Conservation (phyloP, 306 rosid genomes). For the Malus sylvestris region DNA sequence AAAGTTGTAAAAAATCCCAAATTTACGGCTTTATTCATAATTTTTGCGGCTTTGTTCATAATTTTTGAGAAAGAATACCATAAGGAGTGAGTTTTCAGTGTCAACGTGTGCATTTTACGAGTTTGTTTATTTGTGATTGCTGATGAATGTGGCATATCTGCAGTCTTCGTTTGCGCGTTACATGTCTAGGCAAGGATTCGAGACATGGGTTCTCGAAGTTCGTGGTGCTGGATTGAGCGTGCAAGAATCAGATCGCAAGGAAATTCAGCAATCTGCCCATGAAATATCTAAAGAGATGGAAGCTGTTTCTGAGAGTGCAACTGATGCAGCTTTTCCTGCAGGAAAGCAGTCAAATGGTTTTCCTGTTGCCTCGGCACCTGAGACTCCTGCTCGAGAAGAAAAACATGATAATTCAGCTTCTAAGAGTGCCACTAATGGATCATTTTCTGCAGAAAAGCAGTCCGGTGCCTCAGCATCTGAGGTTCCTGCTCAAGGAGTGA, state of each 20-base stretch:
- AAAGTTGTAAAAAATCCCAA: not conserved
- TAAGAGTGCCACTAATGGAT: not conserved
- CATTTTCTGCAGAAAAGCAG: conserved; percentile 19
- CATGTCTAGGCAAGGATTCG: conserved; percentile 91
- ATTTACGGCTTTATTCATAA: not conserved
- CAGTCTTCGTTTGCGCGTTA: conserved; percentile 95
- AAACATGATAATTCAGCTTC: conserved; percentile 25
- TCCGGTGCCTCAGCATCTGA: conserved; percentile 32
- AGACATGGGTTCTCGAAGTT: conserved; percentile 95
- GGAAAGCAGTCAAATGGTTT: conserved; percentile 37
- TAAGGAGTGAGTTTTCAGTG: not conserved
- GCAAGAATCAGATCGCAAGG: conserved; percentile 40
- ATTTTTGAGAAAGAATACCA: not conserved
- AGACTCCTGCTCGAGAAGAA: conserved; percentile 30
- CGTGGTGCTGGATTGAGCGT: conserved; percentile 96
- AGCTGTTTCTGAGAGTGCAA: conserved; percentile 41
- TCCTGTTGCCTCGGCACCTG: conserved; percentile 29
- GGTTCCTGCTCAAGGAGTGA: conserved; percentile 22
- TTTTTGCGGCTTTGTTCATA: not conserved
- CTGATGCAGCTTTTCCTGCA: conserved; percentile 36
- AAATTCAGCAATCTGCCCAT: conserved; percentile 52
- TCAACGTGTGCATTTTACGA: not conserved
- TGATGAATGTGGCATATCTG: conserved; percentile 23
- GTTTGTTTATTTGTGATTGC: not conserved
- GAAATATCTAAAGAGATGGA: conserved; percentile 69